Base-by-base conservation (phyloP, 1,284 basidiomycete genomes). In the Marasmius oreades region DNA sequence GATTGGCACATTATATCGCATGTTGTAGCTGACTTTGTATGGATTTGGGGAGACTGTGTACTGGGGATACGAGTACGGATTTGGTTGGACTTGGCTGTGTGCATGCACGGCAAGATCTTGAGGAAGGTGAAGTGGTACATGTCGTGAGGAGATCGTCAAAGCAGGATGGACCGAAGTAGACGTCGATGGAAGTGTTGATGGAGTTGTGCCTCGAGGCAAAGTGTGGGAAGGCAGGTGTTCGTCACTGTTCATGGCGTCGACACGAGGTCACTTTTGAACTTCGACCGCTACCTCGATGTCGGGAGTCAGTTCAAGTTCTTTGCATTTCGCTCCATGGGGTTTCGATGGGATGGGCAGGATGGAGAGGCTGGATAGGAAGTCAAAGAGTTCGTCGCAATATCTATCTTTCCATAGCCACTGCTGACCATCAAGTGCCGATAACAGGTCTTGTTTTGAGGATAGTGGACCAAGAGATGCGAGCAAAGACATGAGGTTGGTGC, bases 381-480 rank as follows among this genome's bases (percentile, higher is more conserved):
- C 42, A 22, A 51, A 55, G 8, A 59, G 34, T 24, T 55, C 57
- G 24, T 47, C 57, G 16, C 57, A 54, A 22, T 52, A 55, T 43
- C 10, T 46, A 1, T 55, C 47, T 26, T 23, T 47, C 54, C 54
- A 52, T 14, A 22, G 18, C 57, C 57, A 59, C n/a, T 37, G 36
- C 54, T 55, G 48, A 18, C 54, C 42, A 6, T 23, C 54, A 1
- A 59, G 14, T 22, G 48, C 54, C 18, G n/a, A 20, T n/a, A 22
- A 11, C 24, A 59, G 24, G n/a, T n/a, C 10, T 24, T 43, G 36
- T 46, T 51, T 33, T 18, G 54, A 51, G 24, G n/a, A 45, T 11
- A 59, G 42, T 23, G 55, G 55, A 10, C 58, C 55, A 16, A 59
- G 34, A 10, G 58, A 59, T 11, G 58, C 33, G 33, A 59, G 37